These are phyloP conservation scores for Talaromyces sp. DNA, from an alignment of 2,329 filamentous ascomycete genomes.

Conservation along the genomic window DNA sequence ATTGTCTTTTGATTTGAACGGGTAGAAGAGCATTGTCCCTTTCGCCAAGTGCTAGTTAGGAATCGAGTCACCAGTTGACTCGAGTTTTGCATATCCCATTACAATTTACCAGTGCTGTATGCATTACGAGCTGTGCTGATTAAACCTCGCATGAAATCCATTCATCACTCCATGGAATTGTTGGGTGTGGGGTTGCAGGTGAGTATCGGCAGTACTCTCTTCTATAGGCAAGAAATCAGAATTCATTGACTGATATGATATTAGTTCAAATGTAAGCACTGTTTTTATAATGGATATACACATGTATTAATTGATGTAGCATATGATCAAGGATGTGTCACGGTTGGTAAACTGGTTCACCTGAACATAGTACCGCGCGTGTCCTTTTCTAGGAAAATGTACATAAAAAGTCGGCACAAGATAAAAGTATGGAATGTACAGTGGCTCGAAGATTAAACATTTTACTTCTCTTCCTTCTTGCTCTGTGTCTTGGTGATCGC, in stretches of 20 bases:
- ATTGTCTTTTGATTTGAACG: neutral
- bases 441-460: neutral
- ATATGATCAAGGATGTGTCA: neutral
- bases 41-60: neutral
- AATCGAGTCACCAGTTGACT: neutral
- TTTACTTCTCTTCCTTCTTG: neutral
- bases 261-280: neutral
- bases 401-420: neutral
- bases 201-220: neutral
- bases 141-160: neutral
- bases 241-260: neutral
- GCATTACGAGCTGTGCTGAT: neutral
- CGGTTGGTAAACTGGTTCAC: too few species aligned
- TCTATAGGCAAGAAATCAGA: neutral
- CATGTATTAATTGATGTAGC: too few species aligned
- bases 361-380: neutral
- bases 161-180: neutral
- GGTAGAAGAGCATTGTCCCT: neutral
- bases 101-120: neutral
- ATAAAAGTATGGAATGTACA: neutral
- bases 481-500: neutral
- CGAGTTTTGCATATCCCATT: neutral
- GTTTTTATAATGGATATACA: neutral
- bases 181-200: neutral
- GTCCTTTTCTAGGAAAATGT: neutral